These are phyloP conservation scores for Solanum chmielewskii DNA, from an alignment of 257 asterid species.

Conservation along the genomic window DNA sequence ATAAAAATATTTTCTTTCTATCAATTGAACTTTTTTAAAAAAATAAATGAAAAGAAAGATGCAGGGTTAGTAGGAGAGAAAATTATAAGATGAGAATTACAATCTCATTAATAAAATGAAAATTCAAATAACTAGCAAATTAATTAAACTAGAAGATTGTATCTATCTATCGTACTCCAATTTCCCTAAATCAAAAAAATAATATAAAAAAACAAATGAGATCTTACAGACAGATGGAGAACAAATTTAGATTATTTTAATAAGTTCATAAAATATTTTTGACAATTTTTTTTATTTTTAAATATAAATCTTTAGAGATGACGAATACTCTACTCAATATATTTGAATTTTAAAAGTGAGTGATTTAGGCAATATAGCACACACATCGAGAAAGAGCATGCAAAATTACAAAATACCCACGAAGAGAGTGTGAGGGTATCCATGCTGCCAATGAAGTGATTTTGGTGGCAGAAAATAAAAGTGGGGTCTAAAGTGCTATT, in stretches of 20 bases:
- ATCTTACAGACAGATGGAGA: not conserved
- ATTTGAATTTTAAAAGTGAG: not conserved
- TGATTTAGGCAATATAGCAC: not conserved
- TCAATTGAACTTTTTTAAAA: no score
- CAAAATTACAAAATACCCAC: not conserved
- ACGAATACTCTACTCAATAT: not conserved
- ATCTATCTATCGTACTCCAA: no score
- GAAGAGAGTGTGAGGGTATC: not conserved
- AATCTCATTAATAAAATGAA: no score
- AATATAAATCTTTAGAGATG: not conserved
- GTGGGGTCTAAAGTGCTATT: conserved; percentile 28
- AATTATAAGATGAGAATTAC: no score
- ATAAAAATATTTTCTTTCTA: no score
- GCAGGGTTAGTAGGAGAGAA: no score
- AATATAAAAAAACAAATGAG: no score
- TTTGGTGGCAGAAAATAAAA: not conserved
- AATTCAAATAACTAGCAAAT: no score
- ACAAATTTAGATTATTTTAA: no score
- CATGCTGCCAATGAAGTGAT: conserved; percentile 21
- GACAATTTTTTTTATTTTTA: not conserved
- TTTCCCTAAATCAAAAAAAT: no score
- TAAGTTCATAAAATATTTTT: not conserved
- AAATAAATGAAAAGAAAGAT: no score
- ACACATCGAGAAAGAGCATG: not conserved
- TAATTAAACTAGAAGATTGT: no score